Conservation (phyloP, 2,329 filamentous ascomycete genomes). For the Hypoxylon sp. region DNA sequence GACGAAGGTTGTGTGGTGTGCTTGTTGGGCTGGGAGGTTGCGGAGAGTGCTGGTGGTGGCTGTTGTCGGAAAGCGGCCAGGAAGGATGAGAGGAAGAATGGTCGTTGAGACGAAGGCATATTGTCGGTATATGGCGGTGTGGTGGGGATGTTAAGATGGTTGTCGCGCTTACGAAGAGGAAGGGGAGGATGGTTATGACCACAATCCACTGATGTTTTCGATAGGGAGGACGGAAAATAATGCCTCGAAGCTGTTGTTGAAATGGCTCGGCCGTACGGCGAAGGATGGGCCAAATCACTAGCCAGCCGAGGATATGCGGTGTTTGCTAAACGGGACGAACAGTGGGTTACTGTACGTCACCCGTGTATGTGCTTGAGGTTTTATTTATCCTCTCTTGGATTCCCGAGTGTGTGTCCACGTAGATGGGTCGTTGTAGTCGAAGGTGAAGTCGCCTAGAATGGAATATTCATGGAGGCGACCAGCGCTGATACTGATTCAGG, state of each 20-base stretch:
- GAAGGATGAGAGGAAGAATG: conserved; percentile 56
- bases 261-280: conserved; percentile 16
- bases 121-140: conserved; percentile 22
- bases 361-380: not conserved
- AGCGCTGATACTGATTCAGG: conserved; percentile 20
- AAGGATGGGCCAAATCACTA: conserved; percentile 3
- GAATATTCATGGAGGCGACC: conserved; percentile 25
- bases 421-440: not conserved
- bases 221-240: not conserved
- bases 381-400: not conserved
- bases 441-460: conserved; percentile 3
- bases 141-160: not conserved
- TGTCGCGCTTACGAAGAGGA: conserved; percentile 1
- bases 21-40: conserved; percentile 53
- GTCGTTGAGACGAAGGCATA: conserved; percentile 55
- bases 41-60: conserved; percentile 48
- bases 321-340: conserved; percentile 9
- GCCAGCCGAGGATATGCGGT: conserved; percentile 22
- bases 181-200: not conserved
- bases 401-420: no score
- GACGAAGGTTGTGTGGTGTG: conserved; percentile 45
- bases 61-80: conserved; percentile 55
- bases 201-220: not conserved
- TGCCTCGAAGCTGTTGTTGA: conserved; percentile 5
- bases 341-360: not conserved